phyloP scores from a whole-genome alignment of 139 green algal genomes.

The Nannochloris sp. region DNA sequence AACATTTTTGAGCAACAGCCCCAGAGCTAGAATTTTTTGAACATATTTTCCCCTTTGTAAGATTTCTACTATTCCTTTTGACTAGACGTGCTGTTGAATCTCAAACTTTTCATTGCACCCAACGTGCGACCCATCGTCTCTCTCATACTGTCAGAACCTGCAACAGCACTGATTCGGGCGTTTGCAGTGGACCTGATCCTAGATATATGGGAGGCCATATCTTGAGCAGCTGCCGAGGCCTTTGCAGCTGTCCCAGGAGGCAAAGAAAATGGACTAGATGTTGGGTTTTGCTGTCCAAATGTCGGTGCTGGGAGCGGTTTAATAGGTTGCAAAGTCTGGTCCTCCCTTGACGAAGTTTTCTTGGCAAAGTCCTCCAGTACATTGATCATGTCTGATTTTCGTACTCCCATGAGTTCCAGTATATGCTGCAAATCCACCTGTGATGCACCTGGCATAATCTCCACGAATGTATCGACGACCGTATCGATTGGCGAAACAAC shows the following conservation, averaged over 20 bases:
- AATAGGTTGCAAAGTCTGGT: background rate
- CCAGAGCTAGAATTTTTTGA: too few species aligned
- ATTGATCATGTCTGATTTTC: background rate
- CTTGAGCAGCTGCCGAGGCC: constrained; percentile 15
- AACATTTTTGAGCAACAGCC: too few species aligned
- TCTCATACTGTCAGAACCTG: constrained; percentile 25
- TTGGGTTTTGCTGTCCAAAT: background rate
- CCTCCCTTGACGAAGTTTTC: background rate
- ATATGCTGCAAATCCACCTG: constrained; percentile 58
- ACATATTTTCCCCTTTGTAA: background rate
- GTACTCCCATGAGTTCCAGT: constrained; percentile 59
- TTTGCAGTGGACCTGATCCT: constrained; percentile 6
- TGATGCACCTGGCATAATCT: constrained; percentile 49
- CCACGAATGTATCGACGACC: constrained; percentile 63
- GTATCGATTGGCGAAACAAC: constrained; percentile 54
- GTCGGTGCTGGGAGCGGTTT: background rate
- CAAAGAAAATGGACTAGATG: background rate
- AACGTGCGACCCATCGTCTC: constrained; percentile 25
- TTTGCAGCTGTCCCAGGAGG: constrained; percentile 6
- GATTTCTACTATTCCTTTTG: background rate
- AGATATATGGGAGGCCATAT: constrained; percentile 16
- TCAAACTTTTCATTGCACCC: constrained; percentile 24
- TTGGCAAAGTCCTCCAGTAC: background rate
- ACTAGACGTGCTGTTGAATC: constrained; percentile 9
- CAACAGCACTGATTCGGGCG: background rate